A percentile compares a stretch with the other conserved stretches of the same genome.
phyloP scores from a whole-genome alignment of 2,329 filamentous ascomycete species.

The Aspergillus pseudoglaucus region DNA sequence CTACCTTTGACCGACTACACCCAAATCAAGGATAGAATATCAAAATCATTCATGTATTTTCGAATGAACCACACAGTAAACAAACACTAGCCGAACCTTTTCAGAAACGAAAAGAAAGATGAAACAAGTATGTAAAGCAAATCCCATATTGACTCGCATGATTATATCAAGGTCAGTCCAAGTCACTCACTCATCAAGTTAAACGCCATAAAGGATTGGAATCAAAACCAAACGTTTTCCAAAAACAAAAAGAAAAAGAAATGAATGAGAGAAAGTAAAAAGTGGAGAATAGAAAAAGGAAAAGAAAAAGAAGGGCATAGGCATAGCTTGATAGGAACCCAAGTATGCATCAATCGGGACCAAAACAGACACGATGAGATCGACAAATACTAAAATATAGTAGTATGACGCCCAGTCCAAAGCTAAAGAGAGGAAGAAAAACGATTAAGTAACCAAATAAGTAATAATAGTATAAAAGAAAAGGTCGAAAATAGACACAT shows the following conservation, averaged over 20 bases:
- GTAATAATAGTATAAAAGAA: slow-evolving; percentile 17
- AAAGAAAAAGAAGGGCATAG: slow-evolving; percentile 4
- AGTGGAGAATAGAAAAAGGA: slow-evolving; percentile 5
- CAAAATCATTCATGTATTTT: too few relatives aligned
- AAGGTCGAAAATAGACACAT: slow-evolving; percentile 6
- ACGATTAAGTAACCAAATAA: slow-evolving; percentile 18
- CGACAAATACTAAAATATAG: not conserved
- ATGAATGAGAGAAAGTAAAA: slow-evolving; percentile 4
- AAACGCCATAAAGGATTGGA: slow-evolving; percentile 8
- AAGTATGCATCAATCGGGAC: not conserved
- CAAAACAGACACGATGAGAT: not conserved
- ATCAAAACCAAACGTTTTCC: slow-evolving; percentile 1
- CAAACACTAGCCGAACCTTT: too few relatives aligned
- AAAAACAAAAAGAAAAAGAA: slow-evolving; percentile 3
- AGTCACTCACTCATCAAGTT: not conserved
- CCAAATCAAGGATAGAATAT: too few relatives aligned
- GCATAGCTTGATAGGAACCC: not conserved
- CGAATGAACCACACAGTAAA: too few relatives aligned
- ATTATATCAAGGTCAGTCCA: not conserved
- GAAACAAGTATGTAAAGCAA: not conserved
- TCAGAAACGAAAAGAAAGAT: not conserved
- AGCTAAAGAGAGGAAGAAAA: slow-evolving; percentile 2
- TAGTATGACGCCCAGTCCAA: too few relatives aligned
- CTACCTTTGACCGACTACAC: too few relatives aligned
- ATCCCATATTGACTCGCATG: not conserved